A percentile compares a stretch with the other conserved stretches of the same genome.
phyloP scores from a whole-genome alignment of 805 yeast genomes.

The Spathaspora arborariae region DNA sequence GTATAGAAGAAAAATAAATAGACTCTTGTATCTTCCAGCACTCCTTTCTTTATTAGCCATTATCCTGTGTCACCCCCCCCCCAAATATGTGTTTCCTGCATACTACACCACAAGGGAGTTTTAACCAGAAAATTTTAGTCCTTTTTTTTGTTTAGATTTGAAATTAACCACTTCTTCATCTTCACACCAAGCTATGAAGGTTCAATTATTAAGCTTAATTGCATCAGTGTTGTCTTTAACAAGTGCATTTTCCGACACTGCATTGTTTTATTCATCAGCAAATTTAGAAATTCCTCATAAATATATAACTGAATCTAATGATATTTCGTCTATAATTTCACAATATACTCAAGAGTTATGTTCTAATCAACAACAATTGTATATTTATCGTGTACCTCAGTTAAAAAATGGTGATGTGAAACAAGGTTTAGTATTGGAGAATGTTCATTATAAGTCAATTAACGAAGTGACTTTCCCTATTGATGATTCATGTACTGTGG shows the following conservation, averaged over 20 bases:
- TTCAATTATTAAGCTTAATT: not conserved
- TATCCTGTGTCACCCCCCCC: not conserved
- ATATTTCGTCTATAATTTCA: conserved; percentile 14
- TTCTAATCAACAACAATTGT: conserved; percentile 14
- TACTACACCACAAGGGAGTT: not conserved
- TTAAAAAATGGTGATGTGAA: conserved; percentile 9
- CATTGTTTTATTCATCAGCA: conserved; percentile 16
- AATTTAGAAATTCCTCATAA: not conserved
- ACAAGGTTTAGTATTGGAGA: conserved; percentile 12
- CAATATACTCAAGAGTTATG: conserved; percentile 18
- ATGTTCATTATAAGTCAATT: conserved; percentile 18
- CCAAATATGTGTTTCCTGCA: not conserved
- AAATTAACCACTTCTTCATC: not conserved
- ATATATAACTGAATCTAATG: conserved; percentile 21
- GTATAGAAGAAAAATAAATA: too few species aligned
- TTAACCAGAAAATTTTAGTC: not conserved
- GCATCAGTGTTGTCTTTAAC: conserved; percentile 14
- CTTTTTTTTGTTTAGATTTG: not conserved
- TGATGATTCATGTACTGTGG: conserved; percentile 11
- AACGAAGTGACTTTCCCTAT: conserved; percentile 15
- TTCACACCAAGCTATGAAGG: not conserved
- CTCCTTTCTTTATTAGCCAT: not conserved
- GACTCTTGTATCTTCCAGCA: too few species aligned
- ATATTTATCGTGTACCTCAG: conserved; percentile 23
- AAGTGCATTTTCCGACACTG: conserved; percentile 23